Percentiles rank a stretch among this genome's conserved stretches.
Evolutionary conservation across 2,329 filamentous ascomycete genomes (phyloP).

Genomic region (Curvularia hawaiiensis): DNA sequence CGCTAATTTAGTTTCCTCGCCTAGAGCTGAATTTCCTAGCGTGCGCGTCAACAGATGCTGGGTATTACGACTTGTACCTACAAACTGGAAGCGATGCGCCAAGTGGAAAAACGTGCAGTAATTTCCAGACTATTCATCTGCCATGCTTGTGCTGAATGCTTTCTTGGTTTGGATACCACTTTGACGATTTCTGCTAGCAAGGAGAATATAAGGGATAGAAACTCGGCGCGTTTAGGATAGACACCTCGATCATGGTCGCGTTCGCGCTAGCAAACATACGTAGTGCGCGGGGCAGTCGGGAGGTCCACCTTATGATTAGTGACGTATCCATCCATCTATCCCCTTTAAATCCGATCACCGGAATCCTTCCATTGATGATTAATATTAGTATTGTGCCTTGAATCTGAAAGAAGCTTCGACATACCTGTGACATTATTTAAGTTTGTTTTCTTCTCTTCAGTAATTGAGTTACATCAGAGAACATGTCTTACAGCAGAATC

Average conservation of each 20-base stretch:
- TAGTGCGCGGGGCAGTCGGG: not conserved
- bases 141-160: constrained; percentile 53
- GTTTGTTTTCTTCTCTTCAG: not conserved
- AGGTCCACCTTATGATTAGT: constrained; percentile 12
- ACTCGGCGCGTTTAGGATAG: not conserved
- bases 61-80: constrained; percentile 59
- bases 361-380: constrained; percentile 4
- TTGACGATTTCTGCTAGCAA: not conserved
- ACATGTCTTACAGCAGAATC: constrained; percentile 47
- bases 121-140: constrained; percentile 61
- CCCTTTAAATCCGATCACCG: constrained; percentile 10
- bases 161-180: not conserved
- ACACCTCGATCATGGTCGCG: constrained; percentile 1
- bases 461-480: not conserved
- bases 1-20: not conserved
- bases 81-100: constrained; percentile 59
- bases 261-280: constrained; percentile 1
- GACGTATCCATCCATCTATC: constrained; percentile 12
- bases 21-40: constrained; percentile 58
- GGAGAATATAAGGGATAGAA: not conserved
- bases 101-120: constrained; percentile 57
- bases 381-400: constrained; percentile 5
- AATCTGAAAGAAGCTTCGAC: not conserved
- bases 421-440: not conserved
- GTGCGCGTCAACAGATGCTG: constrained; percentile 49